Evolutionary conservation across 2,329 filamentous ascomycete species (phyloP).

Genomic region (Orbilia ellipsospora): DNA sequence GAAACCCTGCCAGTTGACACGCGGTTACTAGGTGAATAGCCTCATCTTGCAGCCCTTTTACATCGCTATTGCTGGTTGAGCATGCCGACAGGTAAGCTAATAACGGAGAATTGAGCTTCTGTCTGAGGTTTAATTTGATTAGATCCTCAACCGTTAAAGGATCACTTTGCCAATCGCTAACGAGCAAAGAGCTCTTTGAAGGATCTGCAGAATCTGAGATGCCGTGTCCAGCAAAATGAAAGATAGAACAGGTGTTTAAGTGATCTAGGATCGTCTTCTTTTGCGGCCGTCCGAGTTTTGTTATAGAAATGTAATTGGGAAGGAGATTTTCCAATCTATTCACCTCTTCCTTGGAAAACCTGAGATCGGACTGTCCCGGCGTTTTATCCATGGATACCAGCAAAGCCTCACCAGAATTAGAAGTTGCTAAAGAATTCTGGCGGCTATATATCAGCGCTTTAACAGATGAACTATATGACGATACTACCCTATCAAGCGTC

Average conservation of each 20-base stretch:
- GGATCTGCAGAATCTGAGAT: constrained; percentile 59
- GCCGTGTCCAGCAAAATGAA: constrained; percentile 65
- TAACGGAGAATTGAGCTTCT: constrained; percentile 1
- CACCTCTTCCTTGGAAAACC: constrained; percentile 9
- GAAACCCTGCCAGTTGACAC: constrained; percentile 21
- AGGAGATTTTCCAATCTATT: constrained; percentile 11
- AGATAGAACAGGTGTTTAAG: constrained; percentile 59
- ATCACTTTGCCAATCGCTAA: constrained; percentile 4
- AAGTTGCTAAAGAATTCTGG: constrained; percentile 18
- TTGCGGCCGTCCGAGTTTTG: background rate
- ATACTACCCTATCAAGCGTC: constrained; percentile 62
- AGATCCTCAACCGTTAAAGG: constrained; percentile 12
- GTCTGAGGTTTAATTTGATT: background rate
- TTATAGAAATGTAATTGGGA: background rate
- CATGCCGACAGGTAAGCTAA: constrained; percentile 31
- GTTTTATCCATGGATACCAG: constrained; percentile 61
- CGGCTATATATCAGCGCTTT: constrained; percentile 60
- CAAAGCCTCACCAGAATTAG: constrained; percentile 55
- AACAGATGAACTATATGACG: constrained; percentile 62
- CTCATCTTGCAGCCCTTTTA: constrained; percentile 6
- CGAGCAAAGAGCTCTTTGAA: constrained; percentile 60
- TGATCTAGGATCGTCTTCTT: constrained; percentile 29
- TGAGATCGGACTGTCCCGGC: constrained; percentile 36
- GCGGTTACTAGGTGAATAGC: constrained; percentile 8
- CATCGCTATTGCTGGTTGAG: constrained; percentile 16